Evolutionary conservation across 169 alveolate genomes (phyloP).

Genomic region (Cytauxzoon felis): DNA sequence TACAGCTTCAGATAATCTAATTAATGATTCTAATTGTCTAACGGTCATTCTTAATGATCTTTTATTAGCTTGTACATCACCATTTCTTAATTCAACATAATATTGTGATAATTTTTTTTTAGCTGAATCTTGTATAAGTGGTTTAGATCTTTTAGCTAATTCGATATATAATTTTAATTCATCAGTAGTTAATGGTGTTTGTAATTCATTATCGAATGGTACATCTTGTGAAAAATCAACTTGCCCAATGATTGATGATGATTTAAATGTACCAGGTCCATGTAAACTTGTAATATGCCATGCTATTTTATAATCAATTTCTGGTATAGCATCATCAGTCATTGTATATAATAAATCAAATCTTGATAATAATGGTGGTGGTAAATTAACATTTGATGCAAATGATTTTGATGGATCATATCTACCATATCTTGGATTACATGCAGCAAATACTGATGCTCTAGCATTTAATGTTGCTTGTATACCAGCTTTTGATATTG

Average conservation of each 20-base stretch:
- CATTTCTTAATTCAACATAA: constrained; percentile 86
- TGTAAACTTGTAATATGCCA: constrained; percentile 59
- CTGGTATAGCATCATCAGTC: constrained; percentile 87
- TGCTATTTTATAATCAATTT: constrained; percentile 83
- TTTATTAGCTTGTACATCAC: constrained; percentile 82
- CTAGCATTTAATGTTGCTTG: constrained; percentile 98
- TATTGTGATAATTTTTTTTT: constrained; percentile 85
- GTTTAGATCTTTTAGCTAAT: constrained; percentile 87
- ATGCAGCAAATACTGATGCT: constrained; percentile 98
- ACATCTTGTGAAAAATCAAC: constrained; percentile 12
- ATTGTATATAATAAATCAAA: constrained; percentile 93
- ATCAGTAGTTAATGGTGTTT: constrained; percentile 72
- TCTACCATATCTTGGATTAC: constrained; percentile 95
- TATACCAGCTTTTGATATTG: constrained; percentile 96
- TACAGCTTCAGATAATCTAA: constrained; percentile 92
- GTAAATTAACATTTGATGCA: constrained; percentile 88
- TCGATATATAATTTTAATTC: constrained; percentile 86
- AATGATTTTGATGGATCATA: constrained; percentile 88
- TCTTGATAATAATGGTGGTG: constrained; percentile 95
- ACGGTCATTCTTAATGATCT: constrained; percentile 92
- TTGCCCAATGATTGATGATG: constrained; percentile 16
- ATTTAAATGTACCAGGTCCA: constrained; percentile 33
- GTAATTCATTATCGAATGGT: constrained; percentile 31
- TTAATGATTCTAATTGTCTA: constrained; percentile 92
- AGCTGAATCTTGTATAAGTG: constrained; percentile 88